Evolutionary conservation across 2,329 filamentous ascomycete genomes (phyloP), one percentile per base, ranked within the genome.

Genomic region (Nothopassalora personata): DNA sequence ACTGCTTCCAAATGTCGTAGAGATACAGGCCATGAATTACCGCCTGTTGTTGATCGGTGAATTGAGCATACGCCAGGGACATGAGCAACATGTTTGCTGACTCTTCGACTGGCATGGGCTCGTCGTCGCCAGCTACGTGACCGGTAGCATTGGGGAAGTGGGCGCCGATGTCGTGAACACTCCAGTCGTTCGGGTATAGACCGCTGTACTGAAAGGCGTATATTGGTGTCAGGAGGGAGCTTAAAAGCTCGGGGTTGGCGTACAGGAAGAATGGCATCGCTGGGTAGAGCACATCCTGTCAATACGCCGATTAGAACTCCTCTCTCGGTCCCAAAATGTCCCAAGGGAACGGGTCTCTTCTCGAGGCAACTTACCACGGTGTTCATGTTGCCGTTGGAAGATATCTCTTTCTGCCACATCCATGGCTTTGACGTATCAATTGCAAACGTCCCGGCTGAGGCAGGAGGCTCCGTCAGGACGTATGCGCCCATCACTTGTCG

Each of bases 331-430:
- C 23, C 23, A 23, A 23, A 3, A 23, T 23, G 23, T 23, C 23
- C 23, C 23, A 23, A 3, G 23, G 23, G 3, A 23, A 23, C 23
- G 23, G 23, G 23, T 23, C 23, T 23, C 23, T 23, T 23, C 23
- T 23, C 23, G 23, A 23, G 23, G 23, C 23, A 23, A 23, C 23
- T 23, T 23, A 23, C 23, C 7, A 69, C 63, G 0, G 69, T 71
- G 47, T 71, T 69, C 45, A 70, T 59, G 33, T 71, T 70, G n/a
- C 69, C 68, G 47, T 71, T 66, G 30, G 64, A 67, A 0, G 80
- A 82, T 10, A 84, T 84, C 59, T 84, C 82, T 66, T 84, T 84
- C 55, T 84, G 70, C 67, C 84, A 84, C 5, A 76, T 51, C 28
- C 55, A 57, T 18, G 62, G 62, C 31, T 60, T 55, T 15, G 47